phyloP scores from a whole-genome alignment of 352 stramenopile genomes.

The Phytophthora podocarpi region DNA sequence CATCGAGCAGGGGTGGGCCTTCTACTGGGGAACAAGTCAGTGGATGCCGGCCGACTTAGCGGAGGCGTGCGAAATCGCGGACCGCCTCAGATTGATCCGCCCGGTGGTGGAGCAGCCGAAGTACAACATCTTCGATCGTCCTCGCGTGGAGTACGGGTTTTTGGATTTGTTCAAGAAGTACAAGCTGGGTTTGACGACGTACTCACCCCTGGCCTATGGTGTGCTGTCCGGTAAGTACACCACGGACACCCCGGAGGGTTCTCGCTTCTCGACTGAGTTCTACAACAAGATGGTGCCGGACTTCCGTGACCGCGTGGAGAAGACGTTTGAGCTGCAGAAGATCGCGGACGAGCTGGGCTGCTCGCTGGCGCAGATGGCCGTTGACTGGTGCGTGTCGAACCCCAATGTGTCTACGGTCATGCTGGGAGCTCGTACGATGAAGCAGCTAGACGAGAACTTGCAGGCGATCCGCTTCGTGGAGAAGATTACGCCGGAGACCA shows the following conservation, averaged over 20 bases:
- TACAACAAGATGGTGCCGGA: constrained; percentile 39
- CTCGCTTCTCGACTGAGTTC: constrained; percentile 33
- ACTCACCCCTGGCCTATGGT: constrained; percentile 47
- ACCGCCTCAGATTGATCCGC: constrained; percentile 34
- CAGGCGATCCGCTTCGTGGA: constrained; percentile 41
- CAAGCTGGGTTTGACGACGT: constrained; percentile 60
- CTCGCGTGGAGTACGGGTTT: constrained; percentile 61
- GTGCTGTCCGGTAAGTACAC: constrained; percentile 67
- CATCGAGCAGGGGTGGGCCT: constrained; percentile 27
- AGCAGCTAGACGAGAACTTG: constrained; percentile 67
- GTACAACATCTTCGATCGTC: constrained; percentile 75
- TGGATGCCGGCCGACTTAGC: constrained; percentile 61
- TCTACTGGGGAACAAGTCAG: constrained; percentile 47
- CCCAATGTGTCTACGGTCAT: constrained; percentile 55
- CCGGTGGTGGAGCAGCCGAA: constrained; percentile 57
- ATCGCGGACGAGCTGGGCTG: constrained; percentile 43
- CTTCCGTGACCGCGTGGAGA: constrained; percentile 31
- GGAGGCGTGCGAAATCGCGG: constrained; percentile 45
- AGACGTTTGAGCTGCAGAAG: constrained; percentile 41
- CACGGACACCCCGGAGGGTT: constrained; percentile 21
- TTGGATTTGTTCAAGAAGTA: constrained; percentile 57
- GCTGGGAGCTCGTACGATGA: constrained; percentile 47
- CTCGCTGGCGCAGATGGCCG: constrained; percentile 27
- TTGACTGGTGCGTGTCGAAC: constrained; percentile 50
- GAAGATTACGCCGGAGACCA: constrained; percentile 59